These are phyloP conservation scores for Penicillium hordei DNA, from an alignment of 2,329 filamentous ascomycete species.

Conservation along the genomic window DNA sequence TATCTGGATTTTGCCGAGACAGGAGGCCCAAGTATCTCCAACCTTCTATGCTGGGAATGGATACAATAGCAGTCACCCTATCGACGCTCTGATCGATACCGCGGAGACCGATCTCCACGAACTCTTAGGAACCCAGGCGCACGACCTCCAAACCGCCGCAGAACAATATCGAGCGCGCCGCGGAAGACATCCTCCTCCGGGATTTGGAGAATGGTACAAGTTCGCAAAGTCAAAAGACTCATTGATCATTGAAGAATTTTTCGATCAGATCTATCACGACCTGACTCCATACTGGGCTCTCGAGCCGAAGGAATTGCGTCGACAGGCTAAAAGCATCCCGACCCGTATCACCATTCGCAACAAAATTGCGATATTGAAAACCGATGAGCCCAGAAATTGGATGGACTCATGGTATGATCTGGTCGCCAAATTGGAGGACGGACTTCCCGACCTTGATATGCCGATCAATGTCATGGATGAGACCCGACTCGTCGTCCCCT, in stretches of 20 bases:
- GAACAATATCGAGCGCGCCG: conserved; percentile 45
- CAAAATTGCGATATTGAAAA: conserved; percentile 36
- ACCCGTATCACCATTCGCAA: conserved; percentile 44
- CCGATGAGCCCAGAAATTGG: conserved; percentile 35
- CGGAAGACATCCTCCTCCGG: conserved; percentile 52
- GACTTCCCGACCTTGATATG: conserved; percentile 49
- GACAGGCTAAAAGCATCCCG: conserved; percentile 40
- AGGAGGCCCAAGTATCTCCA: not conserved
- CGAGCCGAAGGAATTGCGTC: conserved; percentile 42
- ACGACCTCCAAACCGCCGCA: conserved; percentile 40
- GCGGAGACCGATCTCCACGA: conserved; percentile 16
- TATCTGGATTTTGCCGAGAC: not conserved
- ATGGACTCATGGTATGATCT: conserved; percentile 46
- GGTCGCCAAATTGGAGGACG: conserved; percentile 36
- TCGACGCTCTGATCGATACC: conserved; percentile 19
- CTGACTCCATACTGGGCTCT: conserved; percentile 52
- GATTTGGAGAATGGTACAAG: conserved; percentile 50
- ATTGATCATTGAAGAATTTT: conserved; percentile 52
- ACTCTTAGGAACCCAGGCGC: conserved; percentile 32
- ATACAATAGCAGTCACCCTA: conserved; percentile 13
- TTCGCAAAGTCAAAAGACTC: conserved; percentile 46
- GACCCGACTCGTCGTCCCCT: conserved; percentile 48
- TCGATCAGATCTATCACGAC: conserved; percentile 54
- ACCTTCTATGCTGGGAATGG: not conserved
- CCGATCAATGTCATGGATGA: conserved; percentile 53